Percentiles rank a stretch among this genome's conserved stretches.
Evolutionary conservation across 768 basidiomycete genomes (phyloP).

Genomic region (Leccinellum albellum): DNA sequence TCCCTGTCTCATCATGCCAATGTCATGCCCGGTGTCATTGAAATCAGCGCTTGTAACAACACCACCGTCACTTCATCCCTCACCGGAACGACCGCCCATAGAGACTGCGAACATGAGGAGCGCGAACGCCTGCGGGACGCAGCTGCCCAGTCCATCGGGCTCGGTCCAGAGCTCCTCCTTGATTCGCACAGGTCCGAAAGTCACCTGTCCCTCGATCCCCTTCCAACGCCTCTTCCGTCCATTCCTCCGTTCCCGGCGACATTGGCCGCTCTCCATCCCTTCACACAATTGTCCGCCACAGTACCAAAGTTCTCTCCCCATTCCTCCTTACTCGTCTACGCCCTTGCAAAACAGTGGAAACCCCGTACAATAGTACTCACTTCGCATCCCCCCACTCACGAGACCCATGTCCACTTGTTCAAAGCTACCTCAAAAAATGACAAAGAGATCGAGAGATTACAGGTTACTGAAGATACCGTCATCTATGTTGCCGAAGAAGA

Average conservation of each 20-base stretch:
- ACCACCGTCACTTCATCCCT: constrained; percentile 13
- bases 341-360: constrained; percentile 73
- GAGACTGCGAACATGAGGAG: constrained; percentile 65
- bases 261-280: constrained; percentile 45
- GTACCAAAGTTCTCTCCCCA: constrained; percentile 70
- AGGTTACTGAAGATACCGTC: constrained; percentile 73
- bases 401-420: constrained; percentile 69
- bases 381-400: constrained; percentile 33
- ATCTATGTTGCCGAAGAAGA: constrained; percentile 67
- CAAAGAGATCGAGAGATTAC: constrained; percentile 67
- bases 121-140: constrained; percentile 70
- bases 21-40: constrained; percentile 66
- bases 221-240: constrained; percentile 1
- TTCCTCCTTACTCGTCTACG: constrained; percentile 66
- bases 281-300: constrained; percentile 48
- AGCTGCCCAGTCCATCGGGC: constrained; percentile 74
- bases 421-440: constrained; percentile 57
- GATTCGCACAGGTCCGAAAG: constrained; percentile 25
- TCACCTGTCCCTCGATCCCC: constrained; percentile 17
- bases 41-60: constrained; percentile 51
- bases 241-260: constrained; percentile 65
- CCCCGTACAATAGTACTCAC: constrained; percentile 58
- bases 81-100: constrained; percentile 23
- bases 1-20: constrained; percentile 33
- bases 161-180: constrained; percentile 51